Evolutionary conservation across 805 yeast genomes (phyloP).

Genomic region (Wickerhamiella parazyma): DNA sequence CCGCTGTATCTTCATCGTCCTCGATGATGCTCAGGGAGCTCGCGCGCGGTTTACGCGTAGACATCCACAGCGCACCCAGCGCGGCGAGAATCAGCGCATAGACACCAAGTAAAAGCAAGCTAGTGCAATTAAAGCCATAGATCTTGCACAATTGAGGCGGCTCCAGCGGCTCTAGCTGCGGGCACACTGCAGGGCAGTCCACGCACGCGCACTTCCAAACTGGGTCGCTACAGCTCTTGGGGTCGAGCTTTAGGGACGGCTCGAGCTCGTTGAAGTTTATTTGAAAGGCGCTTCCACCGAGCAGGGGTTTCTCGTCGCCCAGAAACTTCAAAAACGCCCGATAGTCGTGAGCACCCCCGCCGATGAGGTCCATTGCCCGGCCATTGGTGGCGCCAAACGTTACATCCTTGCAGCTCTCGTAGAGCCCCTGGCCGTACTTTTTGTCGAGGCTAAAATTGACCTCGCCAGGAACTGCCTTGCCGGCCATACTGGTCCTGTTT

Average conservation of each 20-base stretch:
- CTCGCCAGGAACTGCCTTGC: constrained; percentile 53
- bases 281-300: constrained; percentile 95
- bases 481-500: constrained; percentile 36
- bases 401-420: constrained; percentile 74
- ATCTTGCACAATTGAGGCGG: constrained; percentile 36
- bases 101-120: constrained; percentile 43
- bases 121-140: constrained; percentile 57
- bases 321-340: constrained; percentile 66
- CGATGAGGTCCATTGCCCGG: constrained; percentile 89
- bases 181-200: constrained; percentile 77
- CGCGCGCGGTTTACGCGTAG: constrained; percentile 19
- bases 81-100: constrained; percentile 21
- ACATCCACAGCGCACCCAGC: constrained; percentile 8
- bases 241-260: not conserved
- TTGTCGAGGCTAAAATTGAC: constrained; percentile 49
- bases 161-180: constrained; percentile 39
- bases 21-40: constrained; percentile 9
- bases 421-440: constrained; percentile 49
- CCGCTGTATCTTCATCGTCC: not conserved
- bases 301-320: constrained; percentile 85
- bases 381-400: constrained; percentile 93
- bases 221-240: constrained; percentile 43
- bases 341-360: constrained; percentile 87
- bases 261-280: constrained; percentile 45
- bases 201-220: constrained; percentile 57